Base-by-base conservation (phyloP, 768 basidiomycete species). In the Agaricus subrufescens region DNA sequence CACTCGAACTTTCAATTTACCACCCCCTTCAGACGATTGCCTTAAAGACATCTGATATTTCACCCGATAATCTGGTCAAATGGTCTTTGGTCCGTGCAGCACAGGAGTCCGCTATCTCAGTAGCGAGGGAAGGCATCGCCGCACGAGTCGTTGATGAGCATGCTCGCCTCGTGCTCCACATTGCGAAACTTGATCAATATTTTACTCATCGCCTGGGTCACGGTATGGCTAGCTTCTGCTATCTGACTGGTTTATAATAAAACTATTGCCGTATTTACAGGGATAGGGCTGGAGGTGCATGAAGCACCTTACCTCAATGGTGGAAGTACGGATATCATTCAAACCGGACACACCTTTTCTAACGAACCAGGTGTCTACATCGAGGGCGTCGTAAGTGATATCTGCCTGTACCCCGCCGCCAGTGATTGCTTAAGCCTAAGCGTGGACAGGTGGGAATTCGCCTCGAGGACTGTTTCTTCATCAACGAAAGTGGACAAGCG, bases 201-300 rank as follows among this genome's bases (percentile, higher is more conserved):
- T 93, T 94, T 65, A 91, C 90, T 0, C 93, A 94, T 68, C 74
- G 91, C 47, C 73, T 94, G 2, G 91, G 90, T 9, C 88, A 91
- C 61, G 89, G 88, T 88, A 45, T 52, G 26, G 15, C 5, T 76
- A 31, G 42, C 39, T 30, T 23, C 50, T 14, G 30, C 23, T 19
- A 14, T 40, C 26, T 15, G 15, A 38, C 7, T 6, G 29, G 26
- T 10, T 7, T 12, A 8, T 49, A 23, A 37, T 45, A 19, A 60
- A 40, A 7, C 12, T 52, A 63, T 49, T 31, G 54, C 27, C 31
- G 4, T 30, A 10, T 26, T 9, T 8, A 34, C 65, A 89, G 91
- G 91, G 1, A 93, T 95, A 31, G 91, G 91, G 2, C 71, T 94
- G 3, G 89, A 94, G 68, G 85, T 78, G 7, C 93, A 94, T 60